phyloP scores from a whole-genome alignment of 345 rosid species.

The Trapa incisa region DNA sequence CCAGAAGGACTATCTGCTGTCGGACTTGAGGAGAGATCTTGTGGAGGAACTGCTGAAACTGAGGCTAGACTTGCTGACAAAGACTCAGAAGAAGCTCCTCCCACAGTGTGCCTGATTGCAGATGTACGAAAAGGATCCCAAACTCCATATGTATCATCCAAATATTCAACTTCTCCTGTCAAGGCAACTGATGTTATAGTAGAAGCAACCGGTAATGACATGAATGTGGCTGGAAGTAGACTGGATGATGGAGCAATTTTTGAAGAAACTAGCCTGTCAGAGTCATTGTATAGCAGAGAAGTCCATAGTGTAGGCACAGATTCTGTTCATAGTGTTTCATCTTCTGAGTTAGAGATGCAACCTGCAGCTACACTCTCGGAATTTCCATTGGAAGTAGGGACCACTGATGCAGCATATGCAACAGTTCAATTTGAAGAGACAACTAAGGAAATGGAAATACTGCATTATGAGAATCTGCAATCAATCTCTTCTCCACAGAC shows the following conservation, averaged over 20 bases:
- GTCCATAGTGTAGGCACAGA: background rate
- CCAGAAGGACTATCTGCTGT: background rate
- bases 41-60: background rate
- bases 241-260: background rate
- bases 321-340: background rate
- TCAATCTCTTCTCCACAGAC: background rate
- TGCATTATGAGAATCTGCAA: background rate
- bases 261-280: background rate
- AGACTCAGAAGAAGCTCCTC: background rate
- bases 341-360: no score
- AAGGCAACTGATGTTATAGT: background rate
- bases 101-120: background rate
- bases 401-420: background rate
- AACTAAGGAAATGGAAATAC: background rate
- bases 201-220: conserved; percentile 6
- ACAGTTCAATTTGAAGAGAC: background rate
- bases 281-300: background rate
- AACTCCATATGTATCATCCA: background rate
- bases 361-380: no score
- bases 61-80: background rate
- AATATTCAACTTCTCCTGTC: conserved; percentile 1
- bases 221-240: background rate
- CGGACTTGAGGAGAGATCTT: background rate
- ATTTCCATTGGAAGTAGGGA: background rate
- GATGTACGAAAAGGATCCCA: background rate